Conservation (phyloP, 192 early-diverging fungal genomes). For the Linnemannia hyalina region DNA sequence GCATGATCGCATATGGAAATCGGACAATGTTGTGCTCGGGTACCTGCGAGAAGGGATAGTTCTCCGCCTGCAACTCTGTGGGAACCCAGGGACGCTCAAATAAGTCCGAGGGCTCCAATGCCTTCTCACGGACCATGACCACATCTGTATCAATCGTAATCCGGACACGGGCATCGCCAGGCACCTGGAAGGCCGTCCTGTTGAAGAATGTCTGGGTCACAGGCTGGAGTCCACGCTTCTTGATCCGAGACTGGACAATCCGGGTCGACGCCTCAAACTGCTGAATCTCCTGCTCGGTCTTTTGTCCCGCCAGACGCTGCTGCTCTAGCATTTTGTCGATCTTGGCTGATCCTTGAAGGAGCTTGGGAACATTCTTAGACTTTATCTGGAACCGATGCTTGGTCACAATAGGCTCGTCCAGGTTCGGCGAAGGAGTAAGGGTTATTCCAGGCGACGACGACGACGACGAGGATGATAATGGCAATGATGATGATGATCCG, state of each 20-base stretch:
- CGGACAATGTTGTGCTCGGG: conserved; percentile 45
- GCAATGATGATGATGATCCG: neutral
- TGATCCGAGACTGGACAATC: conserved; percentile 38
- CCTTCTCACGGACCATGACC: conserved; percentile 59
- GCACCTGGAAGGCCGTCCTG: conserved; percentile 64
- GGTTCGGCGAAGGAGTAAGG: neutral
- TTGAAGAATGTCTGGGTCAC: conserved; percentile 58
- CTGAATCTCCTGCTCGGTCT: conserved; percentile 38
- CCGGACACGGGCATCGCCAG: conserved; percentile 61
- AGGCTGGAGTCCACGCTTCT: conserved; percentile 34
- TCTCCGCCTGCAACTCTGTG: conserved; percentile 67
- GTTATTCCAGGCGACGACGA: neutral
- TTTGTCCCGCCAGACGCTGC: conserved; percentile 42
- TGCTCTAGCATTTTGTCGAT: conserved; percentile 31
- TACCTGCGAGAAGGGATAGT: conserved; percentile 56
- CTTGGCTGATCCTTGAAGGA: conserved; percentile 38
- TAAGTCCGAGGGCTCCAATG: neutral
- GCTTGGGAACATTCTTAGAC: conserved; percentile 47
- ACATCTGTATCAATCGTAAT: conserved; percentile 63
- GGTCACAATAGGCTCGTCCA: conserved; percentile 17
- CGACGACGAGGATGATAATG: conserved; percentile 4
- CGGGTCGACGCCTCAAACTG: conserved; percentile 39
- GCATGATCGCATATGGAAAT: conserved; percentile 51
- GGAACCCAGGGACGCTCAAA: conserved; percentile 38
- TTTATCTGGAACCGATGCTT: conserved; percentile 56